Conservation (phyloP, 495 filamentous ascomycete species). For the Haplographium delicatum region DNA sequence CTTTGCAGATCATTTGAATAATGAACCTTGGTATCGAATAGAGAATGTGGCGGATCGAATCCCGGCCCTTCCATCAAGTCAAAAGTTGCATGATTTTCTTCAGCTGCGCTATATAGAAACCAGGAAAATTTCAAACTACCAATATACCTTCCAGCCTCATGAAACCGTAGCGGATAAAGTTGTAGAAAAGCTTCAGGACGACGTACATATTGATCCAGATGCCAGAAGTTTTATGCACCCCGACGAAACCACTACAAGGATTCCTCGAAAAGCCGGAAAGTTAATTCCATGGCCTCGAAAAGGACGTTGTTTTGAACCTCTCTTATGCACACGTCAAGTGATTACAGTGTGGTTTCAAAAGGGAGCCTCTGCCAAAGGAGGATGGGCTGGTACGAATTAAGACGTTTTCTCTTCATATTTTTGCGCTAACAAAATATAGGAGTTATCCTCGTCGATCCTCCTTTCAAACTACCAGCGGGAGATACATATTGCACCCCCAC, state of each 20-base stretch:
- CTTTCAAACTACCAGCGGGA: conserved; percentile 10
- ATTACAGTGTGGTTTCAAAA: conserved; percentile 6
- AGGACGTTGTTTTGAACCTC: neutral
- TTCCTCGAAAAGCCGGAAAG: conserved; percentile 5
- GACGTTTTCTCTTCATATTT: neutral
- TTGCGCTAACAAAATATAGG: neutral
- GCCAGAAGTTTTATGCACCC: conserved; percentile 7
- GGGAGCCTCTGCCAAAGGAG: neutral
- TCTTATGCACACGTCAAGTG: conserved; percentile 3
- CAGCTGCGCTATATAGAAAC: conserved; percentile 5
- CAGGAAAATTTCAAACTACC: neutral
- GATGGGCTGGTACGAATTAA: conserved; percentile 1
- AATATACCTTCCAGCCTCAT: neutral
- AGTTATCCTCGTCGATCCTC: conserved; percentile 22
- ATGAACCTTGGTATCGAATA: conserved; percentile 8
- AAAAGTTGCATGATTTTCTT: conserved; percentile 3
- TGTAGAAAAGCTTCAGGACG: neutral
- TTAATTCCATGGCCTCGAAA: neutral
- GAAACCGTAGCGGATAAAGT: neutral
- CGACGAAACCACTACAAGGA: conserved; percentile 4
- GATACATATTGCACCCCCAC: neutral
- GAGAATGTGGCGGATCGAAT: conserved; percentile 1
- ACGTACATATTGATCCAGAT: neutral
- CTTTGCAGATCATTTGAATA: conserved; percentile 10
- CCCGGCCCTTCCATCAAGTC: conserved; percentile 4